Conservation (phyloP, 768 basidiomycete genomes). For the Leucocoprinus leucothites region DNA sequence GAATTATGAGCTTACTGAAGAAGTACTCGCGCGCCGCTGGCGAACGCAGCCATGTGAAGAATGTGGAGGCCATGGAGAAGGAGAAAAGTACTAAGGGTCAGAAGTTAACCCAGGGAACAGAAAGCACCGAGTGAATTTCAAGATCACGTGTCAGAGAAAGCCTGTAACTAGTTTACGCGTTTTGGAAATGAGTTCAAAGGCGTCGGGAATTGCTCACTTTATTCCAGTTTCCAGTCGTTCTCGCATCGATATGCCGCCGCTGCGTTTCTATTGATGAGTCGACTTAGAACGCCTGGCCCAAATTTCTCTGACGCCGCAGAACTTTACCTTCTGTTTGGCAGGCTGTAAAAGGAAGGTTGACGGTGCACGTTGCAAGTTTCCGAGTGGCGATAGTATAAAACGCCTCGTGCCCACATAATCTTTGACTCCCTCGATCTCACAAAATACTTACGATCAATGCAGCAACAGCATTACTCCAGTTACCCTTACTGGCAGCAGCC, state of each 20-base stretch:
- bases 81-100: slow-evolving; percentile 10
- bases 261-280: too few species aligned
- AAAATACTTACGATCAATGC: slow-evolving; percentile 21
- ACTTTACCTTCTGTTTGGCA: background rate
- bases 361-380: slow-evolving; percentile 21
- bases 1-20: slow-evolving; percentile 64
- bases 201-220: background rate
- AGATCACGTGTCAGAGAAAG: slow-evolving; percentile 17
- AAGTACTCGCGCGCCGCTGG: slow-evolving; percentile 93
- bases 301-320: too few species aligned
- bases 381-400: slow-evolving; percentile 6
- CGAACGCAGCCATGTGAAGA: slow-evolving; percentile 86
- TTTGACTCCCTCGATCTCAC: background rate
- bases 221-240: too few species aligned
- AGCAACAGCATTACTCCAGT: slow-evolving; percentile 34
- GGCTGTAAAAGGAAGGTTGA: slow-evolving; percentile 32
- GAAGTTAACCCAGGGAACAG: background rate
- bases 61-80: slow-evolving; percentile 71
- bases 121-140: slow-evolving; percentile 4
- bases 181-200: background rate
- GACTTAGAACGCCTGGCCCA: too few species aligned
- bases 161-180: background rate
- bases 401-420: slow-evolving; percentile 14
- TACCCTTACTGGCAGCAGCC: slow-evolving; percentile 47
- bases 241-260: too few species aligned